Evolutionary conservation across 345 rosid genomes (phyloP).

Genomic region (Noccaea bulbosa): DNA sequence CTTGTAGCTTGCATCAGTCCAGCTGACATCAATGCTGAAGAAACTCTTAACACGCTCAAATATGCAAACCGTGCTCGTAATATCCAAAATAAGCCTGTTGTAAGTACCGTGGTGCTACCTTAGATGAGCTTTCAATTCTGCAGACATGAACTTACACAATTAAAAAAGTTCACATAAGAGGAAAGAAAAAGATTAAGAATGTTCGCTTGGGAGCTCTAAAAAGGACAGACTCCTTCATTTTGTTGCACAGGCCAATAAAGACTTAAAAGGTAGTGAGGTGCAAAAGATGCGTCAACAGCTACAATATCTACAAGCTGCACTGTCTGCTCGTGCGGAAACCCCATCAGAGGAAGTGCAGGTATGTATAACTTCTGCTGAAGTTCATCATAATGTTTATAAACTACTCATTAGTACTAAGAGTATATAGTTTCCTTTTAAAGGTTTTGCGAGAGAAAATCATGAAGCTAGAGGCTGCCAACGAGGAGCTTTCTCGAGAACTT

Average conservation of each 20-base stretch:
- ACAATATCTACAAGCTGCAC: slow-evolving; percentile 66
- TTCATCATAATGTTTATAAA: slow-evolving; percentile 15
- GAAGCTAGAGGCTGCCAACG: slow-evolving; percentile 72
- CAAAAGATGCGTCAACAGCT: slow-evolving; percentile 77
- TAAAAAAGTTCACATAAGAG: not conserved
- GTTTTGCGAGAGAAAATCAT: slow-evolving; percentile 65
- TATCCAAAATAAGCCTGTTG: slow-evolving; percentile 83
- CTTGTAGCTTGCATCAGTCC: slow-evolving; percentile 81
- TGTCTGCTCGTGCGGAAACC: slow-evolving; percentile 58
- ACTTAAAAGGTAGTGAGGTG: slow-evolving; percentile 68
- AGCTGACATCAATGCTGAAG: slow-evolving; percentile 83
- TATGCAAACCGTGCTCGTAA: slow-evolving; percentile 92
- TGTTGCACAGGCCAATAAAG: slow-evolving; percentile 65
- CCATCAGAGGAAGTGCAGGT: slow-evolving; percentile 67
- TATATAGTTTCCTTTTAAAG: slow-evolving; percentile 41
- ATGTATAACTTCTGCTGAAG: slow-evolving; percentile 31
- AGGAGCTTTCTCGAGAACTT: slow-evolving; percentile 73
- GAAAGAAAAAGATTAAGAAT: not conserved
- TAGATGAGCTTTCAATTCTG: slow-evolving; percentile 11
- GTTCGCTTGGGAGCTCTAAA: slow-evolving; percentile 4
- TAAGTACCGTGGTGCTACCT: slow-evolving; percentile 45
- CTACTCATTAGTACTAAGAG: slow-evolving; percentile 19
- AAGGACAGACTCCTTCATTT: slow-evolving; percentile 16
- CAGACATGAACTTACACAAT: not conserved
- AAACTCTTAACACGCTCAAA: slow-evolving; percentile 75